phyloP scores from a whole-genome alignment of 208 protist genomes.

The Crithidia acanthocephali region DNA sequence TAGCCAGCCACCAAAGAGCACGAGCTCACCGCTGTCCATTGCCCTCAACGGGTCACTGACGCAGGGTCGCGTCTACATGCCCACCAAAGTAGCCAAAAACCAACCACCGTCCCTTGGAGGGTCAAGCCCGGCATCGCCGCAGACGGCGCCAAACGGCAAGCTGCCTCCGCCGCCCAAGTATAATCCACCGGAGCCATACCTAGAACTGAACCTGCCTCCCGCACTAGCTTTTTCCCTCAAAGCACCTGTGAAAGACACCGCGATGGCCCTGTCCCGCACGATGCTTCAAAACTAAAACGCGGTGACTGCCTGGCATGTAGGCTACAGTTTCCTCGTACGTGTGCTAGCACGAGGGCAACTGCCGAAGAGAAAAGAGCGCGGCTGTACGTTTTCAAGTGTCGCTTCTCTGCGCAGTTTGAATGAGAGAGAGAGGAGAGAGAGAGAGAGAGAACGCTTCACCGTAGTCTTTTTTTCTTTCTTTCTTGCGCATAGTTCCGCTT shows the following conservation, averaged over 20 bases:
- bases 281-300: slow-evolving; percentile 75
- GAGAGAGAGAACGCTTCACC: too few relatives aligned
- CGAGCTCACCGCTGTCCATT: slow-evolving; percentile 46
- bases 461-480: too few relatives aligned
- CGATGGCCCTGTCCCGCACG: slow-evolving; percentile 39
- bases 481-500: too few relatives aligned
- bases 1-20: slow-evolving; percentile 23
- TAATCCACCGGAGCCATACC: slow-evolving; percentile 83
- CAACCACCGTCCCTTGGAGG: slow-evolving; percentile 26
- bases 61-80: slow-evolving; percentile 18
- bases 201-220: slow-evolving; percentile 89
- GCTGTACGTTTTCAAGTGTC: too few relatives aligned
- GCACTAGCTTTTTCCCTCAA: slow-evolving; percentile 80
- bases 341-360: too few relatives aligned
- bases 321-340: too few relatives aligned
- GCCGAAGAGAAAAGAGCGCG: too few relatives aligned
- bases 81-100: slow-evolving; percentile 38
- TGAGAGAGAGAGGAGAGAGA: too few relatives aligned
- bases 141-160: slow-evolving; percentile 36
- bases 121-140: slow-evolving; percentile 28
- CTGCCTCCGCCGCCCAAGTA: slow-evolving; percentile 68
- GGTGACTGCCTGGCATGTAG: too few relatives aligned
- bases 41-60: slow-evolving; percentile 33
- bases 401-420: too few relatives aligned
- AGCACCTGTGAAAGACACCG: slow-evolving; percentile 48